Conservation (phyloP, 306 rosid genomes). For the Lablab purpureus region DNA sequence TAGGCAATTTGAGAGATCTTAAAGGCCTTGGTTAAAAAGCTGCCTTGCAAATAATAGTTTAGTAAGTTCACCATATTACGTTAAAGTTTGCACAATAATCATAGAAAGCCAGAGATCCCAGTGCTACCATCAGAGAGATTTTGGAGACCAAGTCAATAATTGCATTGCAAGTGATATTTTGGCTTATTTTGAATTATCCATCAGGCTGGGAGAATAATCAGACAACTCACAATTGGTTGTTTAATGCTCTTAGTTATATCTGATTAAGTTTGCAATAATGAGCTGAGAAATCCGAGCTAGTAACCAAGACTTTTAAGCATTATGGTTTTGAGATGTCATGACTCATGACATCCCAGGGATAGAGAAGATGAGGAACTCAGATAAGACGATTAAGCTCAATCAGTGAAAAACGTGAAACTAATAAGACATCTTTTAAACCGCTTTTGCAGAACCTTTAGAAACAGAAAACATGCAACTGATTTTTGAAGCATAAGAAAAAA, state of each 20-base stretch:
- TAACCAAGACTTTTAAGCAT: background rate
- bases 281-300: constrained; percentile 6
- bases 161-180: constrained; percentile 26
- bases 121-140: constrained; percentile 20
- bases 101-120: constrained; percentile 20
- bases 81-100: constrained; percentile 22
- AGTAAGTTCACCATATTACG: constrained; percentile 11
- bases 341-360: constrained; percentile 37
- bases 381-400: constrained; percentile 32
- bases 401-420: background rate
- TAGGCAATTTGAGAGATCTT: constrained; percentile 7
- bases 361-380: constrained; percentile 6
- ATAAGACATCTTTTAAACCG: constrained; percentile 1
- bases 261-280: constrained; percentile 12
- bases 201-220: constrained; percentile 33
- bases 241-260: constrained; percentile 21
- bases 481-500: constrained; percentile 29
- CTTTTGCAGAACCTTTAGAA: background rate
- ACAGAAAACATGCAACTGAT: constrained; percentile 18
- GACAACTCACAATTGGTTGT: constrained; percentile 17
- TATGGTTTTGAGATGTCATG: constrained; percentile 13
- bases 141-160: background rate
- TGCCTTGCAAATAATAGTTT: constrained; percentile 32
- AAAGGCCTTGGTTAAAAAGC: background rate
- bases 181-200: constrained; percentile 7